A percentile compares a stretch with the other conserved stretches of the same genome.
Evolutionary conservation across 2,329 filamentous ascomycete genomes (phyloP).

Genomic region (Trichoderma simmonsii): DNA sequence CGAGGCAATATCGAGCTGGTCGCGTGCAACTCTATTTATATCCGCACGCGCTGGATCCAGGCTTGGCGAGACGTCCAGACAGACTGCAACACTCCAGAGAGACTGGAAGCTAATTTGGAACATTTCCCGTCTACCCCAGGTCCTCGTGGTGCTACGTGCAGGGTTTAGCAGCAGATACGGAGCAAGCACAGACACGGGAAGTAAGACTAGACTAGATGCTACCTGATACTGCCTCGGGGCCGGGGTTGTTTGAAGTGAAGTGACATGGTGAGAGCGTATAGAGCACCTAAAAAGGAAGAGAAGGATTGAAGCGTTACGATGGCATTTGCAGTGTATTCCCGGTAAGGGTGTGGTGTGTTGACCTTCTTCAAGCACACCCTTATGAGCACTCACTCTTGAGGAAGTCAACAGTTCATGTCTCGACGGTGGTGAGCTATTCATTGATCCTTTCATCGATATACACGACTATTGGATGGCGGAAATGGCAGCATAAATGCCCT

Average conservation of each 20-base stretch:
- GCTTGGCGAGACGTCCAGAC: neutral
- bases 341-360: neutral
- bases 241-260: neutral
- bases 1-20: neutral
- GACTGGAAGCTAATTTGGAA: neutral
- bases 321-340: neutral
- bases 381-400: neutral
- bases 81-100: neutral
- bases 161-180: neutral
- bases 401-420: neutral
- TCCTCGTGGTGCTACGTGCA: neutral
- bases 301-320: neutral
- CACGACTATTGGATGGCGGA: neutral
- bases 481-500: neutral
- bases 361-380: too few relatives aligned
- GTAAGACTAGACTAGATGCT: neutral
- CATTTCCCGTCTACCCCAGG: neutral
- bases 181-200: neutral
- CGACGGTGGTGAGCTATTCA: neutral
- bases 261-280: neutral
- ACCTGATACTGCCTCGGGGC: neutral
- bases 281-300: neutral
- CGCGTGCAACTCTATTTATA: neutral
- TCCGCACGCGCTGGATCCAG: neutral
- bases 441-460: neutral